Base-by-base conservation (phyloP, 1,139 yeast species). In the Chernovozyma aurita region DNA sequence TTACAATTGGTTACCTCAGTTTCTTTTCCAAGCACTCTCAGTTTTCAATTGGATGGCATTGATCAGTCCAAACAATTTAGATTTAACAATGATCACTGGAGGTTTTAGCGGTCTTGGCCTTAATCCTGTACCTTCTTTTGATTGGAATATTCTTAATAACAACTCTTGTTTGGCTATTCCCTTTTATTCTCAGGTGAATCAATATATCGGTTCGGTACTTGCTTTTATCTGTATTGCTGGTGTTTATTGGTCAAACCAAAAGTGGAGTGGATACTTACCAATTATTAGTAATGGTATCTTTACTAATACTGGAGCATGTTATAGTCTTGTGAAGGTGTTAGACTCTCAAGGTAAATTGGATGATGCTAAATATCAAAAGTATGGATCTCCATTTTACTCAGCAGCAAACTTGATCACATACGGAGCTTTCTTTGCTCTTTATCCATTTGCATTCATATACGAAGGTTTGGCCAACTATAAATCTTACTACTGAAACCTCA, bases 11-110 rank as follows among this genome's bases (percentile, higher is more conserved):
- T 27, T 64, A 30, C 69, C 70, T 11, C 50, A 58, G 31, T 63
- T 55, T 39, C 42, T 64, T 18, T 60, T 63, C 46, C 43, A 46
- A 15, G 65, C 65, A 2, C 45, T 63, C 8, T 60, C 66, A 2
- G 46, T 49, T 2, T 62, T 63, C 42, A 62, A 61, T 41, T 64
- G 70, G 69, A 53, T 63, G 42, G 59, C 65, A 6, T 64, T 70
- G 70, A 57, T 64, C 32, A 43, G 44, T 6, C 69, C 69, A 22
- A 40, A 48, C 18, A 59, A 59, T 28, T 47, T 51, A 38, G 45
- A 42, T 17, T 58, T 81, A 37, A 82, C 80, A 6, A 62, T 63
- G n/a, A 60, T 81, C 24, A 76, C 82, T 4, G 88, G 87, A 5
- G 54, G 70, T 2, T 45, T 52, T 14, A 44, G 52, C 28, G 85